Evolutionary conservation across 352 stramenopile species (phyloP).

Genomic region (Plasmopara muralis): DNA sequence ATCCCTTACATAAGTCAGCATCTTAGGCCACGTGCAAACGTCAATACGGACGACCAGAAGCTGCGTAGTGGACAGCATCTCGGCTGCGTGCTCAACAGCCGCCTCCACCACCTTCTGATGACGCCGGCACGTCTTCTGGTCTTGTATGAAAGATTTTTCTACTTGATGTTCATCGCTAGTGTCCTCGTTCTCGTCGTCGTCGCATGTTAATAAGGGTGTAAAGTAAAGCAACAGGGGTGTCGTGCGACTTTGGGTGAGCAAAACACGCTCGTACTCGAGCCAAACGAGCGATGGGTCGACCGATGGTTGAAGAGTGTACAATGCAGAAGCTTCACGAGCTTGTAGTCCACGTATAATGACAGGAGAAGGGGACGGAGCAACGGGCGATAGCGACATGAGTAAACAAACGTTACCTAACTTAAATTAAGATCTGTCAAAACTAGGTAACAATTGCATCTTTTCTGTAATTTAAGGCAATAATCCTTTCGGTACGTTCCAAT

Average conservation of each 20-base stretch:
- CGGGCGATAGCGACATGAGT: conserved; percentile 1
- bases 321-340: conserved; percentile 4
- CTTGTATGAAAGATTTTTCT: background rate
- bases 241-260: conserved; percentile 18
- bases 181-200: conserved; percentile 2
- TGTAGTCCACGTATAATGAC: conserved; percentile 4
- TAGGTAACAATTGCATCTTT: too few relatives aligned
- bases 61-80: conserved; percentile 17
- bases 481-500: too few relatives aligned
- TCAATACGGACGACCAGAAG: conserved; percentile 26
- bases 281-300: conserved; percentile 15
- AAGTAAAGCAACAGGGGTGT: conserved; percentile 26
- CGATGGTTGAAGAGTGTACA: conserved; percentile 11
- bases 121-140: conserved; percentile 5
- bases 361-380: background rate
- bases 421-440: too few relatives aligned
- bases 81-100: conserved; percentile 10
- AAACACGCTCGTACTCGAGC: conserved; percentile 28
- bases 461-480: too few relatives aligned
- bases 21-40: conserved; percentile 14
- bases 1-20: conserved; percentile 31
- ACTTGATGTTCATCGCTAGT: background rate
- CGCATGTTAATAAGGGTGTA: conserved; percentile 1
- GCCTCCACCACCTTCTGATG: conserved; percentile 21
- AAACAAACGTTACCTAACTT: background rate